Base-by-base conservation (phyloP, 2,329 filamentous ascomycete species). In the Lecanosticta acicola region DNA sequence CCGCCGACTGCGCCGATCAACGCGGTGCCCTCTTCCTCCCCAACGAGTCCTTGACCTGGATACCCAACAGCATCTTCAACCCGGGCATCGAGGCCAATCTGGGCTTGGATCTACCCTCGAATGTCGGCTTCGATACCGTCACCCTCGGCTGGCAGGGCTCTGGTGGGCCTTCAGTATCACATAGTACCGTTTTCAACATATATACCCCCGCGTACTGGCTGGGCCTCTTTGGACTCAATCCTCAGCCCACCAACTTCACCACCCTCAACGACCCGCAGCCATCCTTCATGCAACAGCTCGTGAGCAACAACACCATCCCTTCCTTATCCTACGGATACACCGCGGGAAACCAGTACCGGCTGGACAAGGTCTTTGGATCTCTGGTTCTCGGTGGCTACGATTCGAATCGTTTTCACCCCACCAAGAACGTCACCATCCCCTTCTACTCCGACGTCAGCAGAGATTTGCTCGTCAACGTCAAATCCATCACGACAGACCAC, bases 21-120 rank as follows among this genome's bases (percentile, higher is more conserved):
- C 58, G 66, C 3, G 66, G 66, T 3, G 45, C 41, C 33, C 39
- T 62, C 7, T 86, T 79, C 61, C 70, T 77, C 46, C 66, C 70
- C 5, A 68, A 66, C 11, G 59, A 69, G 34, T 86, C 83, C 2
- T 68, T 68, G 10, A 76, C 76, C 32, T 87, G 82, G 81, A 66
- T 70, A 14, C 54, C 75, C 1, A 71, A 84, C 40, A 83, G 81
- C 33, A 72, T 72, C 32, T 86, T 76, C 71, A 69, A 78, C 51
- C 69, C 85, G 32, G 80, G 78, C 38, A 68, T 83, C 20, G 71
- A 76, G 52, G 58, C 64, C 17, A 76, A 80, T 49, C 67, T 84
- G 8, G 77, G 75, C 3, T 66, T 60, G 41, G 59, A 62, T 36
- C 58, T 56, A 11, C 51, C 43, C 21, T 62, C 58, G 3, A 39